A percentile compares a stretch with the other conserved stretches of the same genome.
These are phyloP conservation scores for Mycena latifolia DNA, from an alignment of 768 basidiomycete genomes.

Conservation along the genomic window DNA sequence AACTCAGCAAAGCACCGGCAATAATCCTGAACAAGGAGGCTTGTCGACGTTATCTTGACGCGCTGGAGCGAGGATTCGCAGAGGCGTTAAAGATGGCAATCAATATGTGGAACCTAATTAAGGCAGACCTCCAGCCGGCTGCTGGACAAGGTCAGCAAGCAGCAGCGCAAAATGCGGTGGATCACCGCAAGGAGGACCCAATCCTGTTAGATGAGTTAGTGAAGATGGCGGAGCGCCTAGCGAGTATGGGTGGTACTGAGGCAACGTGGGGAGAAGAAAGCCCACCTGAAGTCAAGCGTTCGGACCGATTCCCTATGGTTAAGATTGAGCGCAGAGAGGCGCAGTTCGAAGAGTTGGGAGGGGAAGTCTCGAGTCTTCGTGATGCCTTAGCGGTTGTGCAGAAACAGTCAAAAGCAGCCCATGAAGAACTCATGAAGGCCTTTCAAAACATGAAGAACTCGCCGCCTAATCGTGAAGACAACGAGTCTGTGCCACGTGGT, in stretches of 20 bases:
- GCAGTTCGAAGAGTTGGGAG: slow-evolving; percentile 17
- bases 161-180: slow-evolving; percentile 6
- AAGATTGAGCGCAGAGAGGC: slow-evolving; percentile 25
- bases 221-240: slow-evolving; percentile 21
- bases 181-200: slow-evolving; percentile 19
- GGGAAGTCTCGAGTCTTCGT: slow-evolving; percentile 14
- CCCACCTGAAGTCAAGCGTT: slow-evolving; percentile 1
- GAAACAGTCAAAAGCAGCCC: slow-evolving; percentile 13
- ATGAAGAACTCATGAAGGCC: slow-evolving; percentile 17
- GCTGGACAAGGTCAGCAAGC: too few relatives aligned
- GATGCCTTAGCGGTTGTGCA: slow-evolving; percentile 15
- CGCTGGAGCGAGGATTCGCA: slow-evolving; percentile 18
- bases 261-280: slow-evolving; percentile 10
- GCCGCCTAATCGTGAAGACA: not conserved
- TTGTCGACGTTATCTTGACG: slow-evolving; percentile 15
- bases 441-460: not conserved
- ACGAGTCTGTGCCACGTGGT: not conserved
- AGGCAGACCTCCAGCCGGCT: slow-evolving; percentile 10
- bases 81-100: slow-evolving; percentile 18
- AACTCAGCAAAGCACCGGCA: slow-evolving; percentile 12
- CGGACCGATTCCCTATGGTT: slow-evolving; percentile 21
- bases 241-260: slow-evolving; percentile 10
- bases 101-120: slow-evolving; percentile 15
- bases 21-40: slow-evolving; percentile 26
- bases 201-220: slow-evolving; percentile 24